These are phyloP conservation scores for Ophiostoma piceae DNA, from an alignment of 2,329 filamentous ascomycete species.

Conservation along the genomic window DNA sequence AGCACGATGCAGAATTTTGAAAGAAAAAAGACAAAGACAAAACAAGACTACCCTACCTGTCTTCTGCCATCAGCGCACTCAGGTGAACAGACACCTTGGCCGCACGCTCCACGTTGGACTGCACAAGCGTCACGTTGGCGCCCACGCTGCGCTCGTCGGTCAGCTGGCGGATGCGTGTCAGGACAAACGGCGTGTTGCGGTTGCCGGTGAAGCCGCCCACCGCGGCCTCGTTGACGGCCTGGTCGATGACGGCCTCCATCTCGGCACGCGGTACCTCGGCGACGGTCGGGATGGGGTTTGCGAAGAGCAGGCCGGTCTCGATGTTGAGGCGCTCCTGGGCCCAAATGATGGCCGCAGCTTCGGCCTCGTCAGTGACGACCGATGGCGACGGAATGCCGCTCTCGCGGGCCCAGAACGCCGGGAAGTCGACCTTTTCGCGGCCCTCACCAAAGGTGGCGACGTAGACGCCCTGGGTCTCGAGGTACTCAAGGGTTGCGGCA, in stretches of 20 bases:
- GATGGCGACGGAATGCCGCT: conserved; percentile 76
- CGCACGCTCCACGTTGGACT: conserved; percentile 50
- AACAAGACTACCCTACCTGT: conserved; percentile 1
- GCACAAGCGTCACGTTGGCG: conserved; percentile 64
- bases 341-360: conserved; percentile 84
- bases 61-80: conserved; percentile 23
- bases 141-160: conserved; percentile 64
- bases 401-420: conserved; percentile 86
- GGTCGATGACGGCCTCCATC: conserved; percentile 64
- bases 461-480: conserved; percentile 67
- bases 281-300: conserved; percentile 75
- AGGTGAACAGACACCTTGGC: conserved; percentile 52
- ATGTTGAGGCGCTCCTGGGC: conserved; percentile 69
- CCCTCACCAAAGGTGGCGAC: conserved; percentile 89
- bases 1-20: background rate
- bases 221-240: conserved; percentile 60
- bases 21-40: background rate
- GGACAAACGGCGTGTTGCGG: conserved; percentile 78
- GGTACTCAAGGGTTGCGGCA: conserved; percentile 73
- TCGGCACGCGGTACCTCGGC: conserved; percentile 63
- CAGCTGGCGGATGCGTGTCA: conserved; percentile 72
- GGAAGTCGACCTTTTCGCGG: conserved; percentile 63
- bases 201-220: conserved; percentile 64
- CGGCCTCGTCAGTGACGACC: conserved; percentile 65
- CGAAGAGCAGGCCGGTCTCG: conserved; percentile 76